Conservation (phyloP, 2,329 filamentous ascomycete species). For the Aspergillus sclerotialis region DNA sequence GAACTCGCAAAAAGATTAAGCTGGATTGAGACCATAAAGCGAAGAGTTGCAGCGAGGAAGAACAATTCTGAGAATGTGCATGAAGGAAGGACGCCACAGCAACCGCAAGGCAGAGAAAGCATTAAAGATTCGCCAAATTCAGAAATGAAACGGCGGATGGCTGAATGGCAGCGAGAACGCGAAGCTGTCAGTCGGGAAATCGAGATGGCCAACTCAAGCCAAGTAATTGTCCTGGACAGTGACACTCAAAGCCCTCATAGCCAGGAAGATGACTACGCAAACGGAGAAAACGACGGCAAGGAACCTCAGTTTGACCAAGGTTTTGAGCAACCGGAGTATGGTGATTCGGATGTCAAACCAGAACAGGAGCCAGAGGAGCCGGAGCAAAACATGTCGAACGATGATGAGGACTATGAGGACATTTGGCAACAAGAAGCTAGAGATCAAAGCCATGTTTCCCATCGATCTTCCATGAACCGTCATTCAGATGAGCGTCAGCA, state of each 20-base stretch:
- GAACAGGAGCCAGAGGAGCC: neutral
- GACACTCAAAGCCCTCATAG: constrained; percentile 18
- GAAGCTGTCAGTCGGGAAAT: constrained; percentile 39
- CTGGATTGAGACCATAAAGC: constrained; percentile 7
- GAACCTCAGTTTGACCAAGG: constrained; percentile 1
- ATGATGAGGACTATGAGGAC: constrained; percentile 34
- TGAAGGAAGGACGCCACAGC: too few relatives aligned
- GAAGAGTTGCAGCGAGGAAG: constrained; percentile 4
- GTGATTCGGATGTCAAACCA: constrained; percentile 1
- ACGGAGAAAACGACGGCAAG: constrained; percentile 3
- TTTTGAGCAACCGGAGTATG: constrained; percentile 2
- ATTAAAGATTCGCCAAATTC: constrained; percentile 8
- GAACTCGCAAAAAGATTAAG: constrained; percentile 32
- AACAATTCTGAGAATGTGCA: too few relatives aligned
- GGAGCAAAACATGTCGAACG: neutral
- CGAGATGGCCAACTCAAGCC: constrained; percentile 33
- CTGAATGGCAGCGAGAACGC: constrained; percentile 39
- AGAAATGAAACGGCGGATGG: constrained; percentile 27
- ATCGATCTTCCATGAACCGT: constrained; percentile 13
- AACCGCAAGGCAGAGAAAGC: too few relatives aligned
- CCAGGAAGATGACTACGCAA: neutral
- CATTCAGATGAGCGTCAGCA: constrained; percentile 14
- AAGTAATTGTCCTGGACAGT: constrained; percentile 40
- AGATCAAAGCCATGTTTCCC: constrained; percentile 27
- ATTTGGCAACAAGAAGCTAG: constrained; percentile 43